Evolutionary conservation across 495 filamentous ascomycete species (phyloP).

Genomic region (Penicillium daleae): DNA sequence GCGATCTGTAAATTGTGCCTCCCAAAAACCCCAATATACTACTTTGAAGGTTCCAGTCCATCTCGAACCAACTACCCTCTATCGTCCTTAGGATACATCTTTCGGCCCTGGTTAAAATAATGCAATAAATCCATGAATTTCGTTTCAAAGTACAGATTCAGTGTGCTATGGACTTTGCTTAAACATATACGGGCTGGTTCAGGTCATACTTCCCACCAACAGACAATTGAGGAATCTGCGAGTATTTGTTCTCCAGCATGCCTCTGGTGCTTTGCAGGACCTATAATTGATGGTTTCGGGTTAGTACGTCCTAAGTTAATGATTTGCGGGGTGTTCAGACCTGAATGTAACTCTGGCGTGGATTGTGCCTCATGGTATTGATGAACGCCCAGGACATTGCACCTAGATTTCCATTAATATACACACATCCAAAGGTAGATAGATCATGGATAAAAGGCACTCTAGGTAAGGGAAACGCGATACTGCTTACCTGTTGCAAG

Average conservation of each 20-base stretch:
- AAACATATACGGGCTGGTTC: conserved; percentile 37
- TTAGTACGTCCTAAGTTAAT: not conserved
- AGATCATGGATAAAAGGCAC: not conserved
- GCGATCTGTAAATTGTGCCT: too few species aligned
- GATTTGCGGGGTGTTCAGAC: conserved; percentile 27
- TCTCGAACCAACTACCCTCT: too few species aligned
- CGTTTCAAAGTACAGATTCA: not conserved
- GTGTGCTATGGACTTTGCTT: not conserved
- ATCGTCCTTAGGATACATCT: too few species aligned
- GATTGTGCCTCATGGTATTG: conserved; percentile 51
- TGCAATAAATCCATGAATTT: too few species aligned
- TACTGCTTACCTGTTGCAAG: conserved; percentile 34
- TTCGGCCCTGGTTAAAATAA: too few species aligned
- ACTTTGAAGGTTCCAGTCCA: too few species aligned
- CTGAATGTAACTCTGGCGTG: conserved; percentile 55
- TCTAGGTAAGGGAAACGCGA: not conserved
- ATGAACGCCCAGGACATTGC: conserved; percentile 66
- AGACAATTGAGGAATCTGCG: conserved; percentile 59
- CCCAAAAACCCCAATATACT: too few species aligned
- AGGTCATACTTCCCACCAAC: conserved; percentile 50
- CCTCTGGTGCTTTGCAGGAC: conserved; percentile 53
- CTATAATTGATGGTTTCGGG: conserved; percentile 23
- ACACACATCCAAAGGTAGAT: not conserved
- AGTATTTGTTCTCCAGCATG: conserved; percentile 49
- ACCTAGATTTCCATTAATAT: not conserved